A percentile compares a stretch with the other conserved stretches of the same genome.
Conservation (phyloP, 169 alveolate genomes). For the Cryptosporidium muris region DNA sequence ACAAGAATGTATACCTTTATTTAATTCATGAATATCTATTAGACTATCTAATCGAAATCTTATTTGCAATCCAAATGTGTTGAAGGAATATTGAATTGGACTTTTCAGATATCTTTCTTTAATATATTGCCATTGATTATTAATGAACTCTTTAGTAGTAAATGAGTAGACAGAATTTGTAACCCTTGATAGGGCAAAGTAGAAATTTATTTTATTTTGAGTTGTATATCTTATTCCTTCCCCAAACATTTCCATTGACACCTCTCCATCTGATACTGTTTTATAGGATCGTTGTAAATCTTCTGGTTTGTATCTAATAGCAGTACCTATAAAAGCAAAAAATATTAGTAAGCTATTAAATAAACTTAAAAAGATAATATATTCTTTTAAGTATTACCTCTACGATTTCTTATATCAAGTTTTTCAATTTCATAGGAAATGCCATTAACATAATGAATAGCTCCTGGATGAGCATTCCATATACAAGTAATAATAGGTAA, state of each 20-base stretch:
- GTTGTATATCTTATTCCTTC: conserved; percentile 33
- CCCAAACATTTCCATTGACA: conserved; percentile 49
- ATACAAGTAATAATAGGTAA: conserved; percentile 39
- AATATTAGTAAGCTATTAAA: background rate
- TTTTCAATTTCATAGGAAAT: conserved; percentile 14
- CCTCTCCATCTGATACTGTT: conserved; percentile 51
- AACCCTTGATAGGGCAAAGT: conserved; percentile 44
- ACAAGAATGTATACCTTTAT: conserved; percentile 54
- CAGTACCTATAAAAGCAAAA: conserved; percentile 18
- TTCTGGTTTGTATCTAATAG: conserved; percentile 16
- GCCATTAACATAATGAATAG: conserved; percentile 62
- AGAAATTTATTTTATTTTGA: conserved; percentile 9
- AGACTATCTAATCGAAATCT: conserved; percentile 2
- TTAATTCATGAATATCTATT: conserved; percentile 16
- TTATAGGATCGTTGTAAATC: conserved; percentile 31
- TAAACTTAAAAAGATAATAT: background rate
- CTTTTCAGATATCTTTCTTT: conserved; percentile 42
- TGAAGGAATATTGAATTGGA: conserved; percentile 52
- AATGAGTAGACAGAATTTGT: conserved; percentile 30
- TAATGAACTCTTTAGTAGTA: conserved; percentile 15
- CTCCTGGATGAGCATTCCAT: conserved; percentile 33
- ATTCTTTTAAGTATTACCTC: conserved; percentile 11
- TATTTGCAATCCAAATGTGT: conserved; percentile 60
- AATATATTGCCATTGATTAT: conserved; percentile 45
- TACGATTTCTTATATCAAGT: conserved; percentile 16